These are phyloP conservation scores for Coccomyxa subellipsoidea DNA, from an alignment of 163 green algal species.

Conservation along the genomic window DNA sequence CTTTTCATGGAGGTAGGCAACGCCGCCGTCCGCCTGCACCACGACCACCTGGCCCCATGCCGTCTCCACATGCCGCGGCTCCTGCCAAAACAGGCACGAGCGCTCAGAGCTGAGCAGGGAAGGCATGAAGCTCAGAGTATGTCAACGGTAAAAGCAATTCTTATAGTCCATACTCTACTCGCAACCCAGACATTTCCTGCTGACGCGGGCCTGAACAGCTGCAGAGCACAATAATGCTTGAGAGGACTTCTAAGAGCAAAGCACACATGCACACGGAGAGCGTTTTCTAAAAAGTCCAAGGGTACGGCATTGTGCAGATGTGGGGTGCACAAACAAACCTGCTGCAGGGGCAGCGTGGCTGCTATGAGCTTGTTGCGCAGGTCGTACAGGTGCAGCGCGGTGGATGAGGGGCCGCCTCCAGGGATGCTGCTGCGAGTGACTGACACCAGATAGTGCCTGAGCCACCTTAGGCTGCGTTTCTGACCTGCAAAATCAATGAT, in stretches of 20 bases:
- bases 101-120: too few relatives aligned
- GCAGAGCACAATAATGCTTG: too few relatives aligned
- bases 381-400: slow-evolving; percentile 34
- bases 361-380: slow-evolving; percentile 63
- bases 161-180: too few relatives aligned
- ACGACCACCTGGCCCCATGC: slow-evolving; percentile 25
- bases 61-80: slow-evolving; percentile 21
- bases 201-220: too few relatives aligned
- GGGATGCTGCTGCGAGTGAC: slow-evolving; percentile 19
- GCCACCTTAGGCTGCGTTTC: slow-evolving; percentile 56
- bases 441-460: slow-evolving; percentile 62
- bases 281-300: not conserved
- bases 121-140: too few relatives aligned
- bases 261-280: too few relatives aligned
- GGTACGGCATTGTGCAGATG: not conserved
- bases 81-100: slow-evolving; percentile 17
- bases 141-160: too few relatives aligned
- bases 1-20: slow-evolving; percentile 50
- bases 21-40: slow-evolving; percentile 20
- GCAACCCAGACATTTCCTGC: too few relatives aligned
- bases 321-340: slow-evolving; percentile 13
- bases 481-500: too few relatives aligned
- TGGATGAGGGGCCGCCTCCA: not conserved
- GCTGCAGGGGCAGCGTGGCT: slow-evolving; percentile 24
- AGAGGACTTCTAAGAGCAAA: too few relatives aligned